Base-by-base conservation (phyloP, 1,284 basidiomycete species). In the Papiliotrema terrestris region DNA sequence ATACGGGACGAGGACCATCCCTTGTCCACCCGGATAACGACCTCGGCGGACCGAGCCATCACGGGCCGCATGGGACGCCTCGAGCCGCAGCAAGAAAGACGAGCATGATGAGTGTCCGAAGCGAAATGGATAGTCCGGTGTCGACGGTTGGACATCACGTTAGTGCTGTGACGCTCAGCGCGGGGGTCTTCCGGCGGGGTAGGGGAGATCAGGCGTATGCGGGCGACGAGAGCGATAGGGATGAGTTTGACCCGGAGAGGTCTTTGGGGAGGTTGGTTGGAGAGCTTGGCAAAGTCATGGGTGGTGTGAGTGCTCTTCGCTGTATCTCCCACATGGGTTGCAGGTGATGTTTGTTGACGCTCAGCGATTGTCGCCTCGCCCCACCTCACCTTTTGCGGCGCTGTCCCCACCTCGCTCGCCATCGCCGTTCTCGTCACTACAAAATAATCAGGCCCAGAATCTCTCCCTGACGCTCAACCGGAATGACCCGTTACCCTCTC, bases 141-240 rank as follows among this genome's bases (percentile, higher is more conserved):
- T 91, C 88, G 0, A 92, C 90, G 0, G 84, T 84, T 13, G 88
- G 85, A 2, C 91, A 94, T 72, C 91, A 94, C 74, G 89, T 88
- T 25, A 89, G 87, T 60, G 88, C 83, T 0, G 79, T 92, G 46
- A 93, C 91, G 0, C 80, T 94, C n/a, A 88, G 83, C 55, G 88
- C 89, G 2, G 91, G 91, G 0, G 80, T 93, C 2, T 85, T 83
- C 49, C 76, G 77, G 19, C 36, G 23, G 2, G 46, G 35, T 11
- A 45, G 23, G 59, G 81, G 58, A 69, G 79, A 89, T 17, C n/a
- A 47, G 8, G 43, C 41, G 35, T 55, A 48, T 6, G 59, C 82
- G 59, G 71, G 80, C 36, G 86, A 83, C 62, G 68, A 86, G 26
- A 41, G 46, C 17, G 39, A 17, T 66, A 86, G 84, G 25, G 86